Evolutionary conservation across 129 eudicot genomes (phyloP), one percentile per base, ranked within the genome.

Genomic region (Calendula officinalis): DNA sequence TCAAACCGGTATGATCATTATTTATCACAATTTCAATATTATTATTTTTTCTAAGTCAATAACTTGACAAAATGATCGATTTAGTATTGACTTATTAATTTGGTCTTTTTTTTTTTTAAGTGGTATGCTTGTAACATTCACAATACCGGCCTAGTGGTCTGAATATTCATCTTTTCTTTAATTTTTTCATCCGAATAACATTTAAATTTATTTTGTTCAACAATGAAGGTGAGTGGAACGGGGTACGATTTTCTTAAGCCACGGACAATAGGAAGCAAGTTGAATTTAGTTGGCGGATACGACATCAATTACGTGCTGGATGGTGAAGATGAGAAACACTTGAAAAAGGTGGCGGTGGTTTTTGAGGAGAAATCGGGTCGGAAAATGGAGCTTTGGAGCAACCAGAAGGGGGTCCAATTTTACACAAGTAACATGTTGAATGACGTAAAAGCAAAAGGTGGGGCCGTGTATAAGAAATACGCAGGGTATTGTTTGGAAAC

Each of bases 401-500:
- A 86, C 61, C 71, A 83, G 42, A 57, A 71, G 0, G 95, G 89
- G 7, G 77, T 86, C 1, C 89, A 86, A 64, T 83, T 86, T 47
- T 86, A 86, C 41, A 86, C 89, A 0, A 52, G 89, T 30, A 80
- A 80, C 54, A 80, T 70, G 84, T 16, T 86, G 67, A 50, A 68
- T 5, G 32, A 77, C 22, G 48, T 66, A 10, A 51, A 38, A 32
- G 95, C 86, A 16, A 86, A 86, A 78, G 78, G 34, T 0, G 89
- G 89, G 11, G 59, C 34, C 5, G 71, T 74, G 43, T 86, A 86
- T 52, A 9, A 59, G 8, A 62, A 67, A 14, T 56, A 82, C 58
- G 80, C 72, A 13, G 95, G 69, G 4, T 47, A 82, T 27, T 77
- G 84, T 41, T 83, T 86, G 82, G 95, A 86, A 74, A 77, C 95